These are phyloP conservation scores for Pneumocystis jirovecii DNA, from an alignment of 1,139 yeast genomes.

Conservation along the genomic window DNA sequence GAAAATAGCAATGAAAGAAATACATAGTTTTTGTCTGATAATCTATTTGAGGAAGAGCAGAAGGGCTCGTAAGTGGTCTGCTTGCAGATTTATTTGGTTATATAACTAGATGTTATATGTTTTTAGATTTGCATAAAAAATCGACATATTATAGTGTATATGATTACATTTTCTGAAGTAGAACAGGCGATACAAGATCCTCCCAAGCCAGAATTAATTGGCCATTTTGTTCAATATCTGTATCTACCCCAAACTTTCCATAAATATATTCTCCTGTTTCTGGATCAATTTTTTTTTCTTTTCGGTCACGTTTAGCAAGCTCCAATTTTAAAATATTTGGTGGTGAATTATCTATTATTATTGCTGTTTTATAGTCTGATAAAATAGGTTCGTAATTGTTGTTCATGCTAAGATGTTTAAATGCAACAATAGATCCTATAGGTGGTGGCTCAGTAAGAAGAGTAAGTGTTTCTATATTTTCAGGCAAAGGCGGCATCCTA, in stretches of 20 bases:
- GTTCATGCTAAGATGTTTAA: background rate
- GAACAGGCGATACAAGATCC: background rate
- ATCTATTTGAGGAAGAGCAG: background rate
- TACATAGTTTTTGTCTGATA: background rate
- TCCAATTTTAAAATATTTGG: background rate
- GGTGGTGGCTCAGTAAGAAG: background rate
- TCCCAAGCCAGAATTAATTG: background rate
- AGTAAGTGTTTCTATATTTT: background rate
- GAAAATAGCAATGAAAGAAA: background rate
- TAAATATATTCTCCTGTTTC: conserved; percentile 1
- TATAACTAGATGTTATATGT: background rate
- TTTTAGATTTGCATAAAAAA: background rate
- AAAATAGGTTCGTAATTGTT: background rate
- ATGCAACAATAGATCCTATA: background rate
- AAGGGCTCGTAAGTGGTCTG: background rate
- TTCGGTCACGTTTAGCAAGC: conserved; percentile 1
- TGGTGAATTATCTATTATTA: background rate
- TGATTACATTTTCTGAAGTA: background rate
- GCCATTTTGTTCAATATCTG: background rate
- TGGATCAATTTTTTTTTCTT: background rate
- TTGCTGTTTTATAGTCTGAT: background rate
- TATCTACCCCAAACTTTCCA: background rate
- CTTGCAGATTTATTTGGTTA: background rate
- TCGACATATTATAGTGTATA: background rate
- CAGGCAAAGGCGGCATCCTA: background rate